Base-by-base conservation (phyloP, 1,284 basidiomycete genomes). In the Leccinum subrobustum region DNA sequence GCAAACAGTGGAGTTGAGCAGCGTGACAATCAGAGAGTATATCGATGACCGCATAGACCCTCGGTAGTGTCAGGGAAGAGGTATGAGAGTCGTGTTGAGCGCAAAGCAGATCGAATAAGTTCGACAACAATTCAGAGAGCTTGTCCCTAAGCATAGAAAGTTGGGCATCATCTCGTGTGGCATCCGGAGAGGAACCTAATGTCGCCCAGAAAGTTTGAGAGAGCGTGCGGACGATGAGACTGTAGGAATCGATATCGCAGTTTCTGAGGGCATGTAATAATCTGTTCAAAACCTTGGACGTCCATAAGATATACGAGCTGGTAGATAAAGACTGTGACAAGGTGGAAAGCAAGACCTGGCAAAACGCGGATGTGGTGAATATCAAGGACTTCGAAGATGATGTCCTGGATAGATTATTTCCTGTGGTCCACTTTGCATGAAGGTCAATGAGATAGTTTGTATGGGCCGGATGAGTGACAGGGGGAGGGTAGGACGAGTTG, bases 381-480 rank as follows among this genome's bases (percentile, higher is more conserved):
- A 63, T 42, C 5, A 29, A 51, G 8, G 56, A 29, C 3, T 33
- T 31, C 18, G 53, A 47, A 52, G 61, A 29, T 33, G 61, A 29
- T 33, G 54, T 14, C 5, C 33, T 35, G 11, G 62, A 50, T 3
- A 42, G 16, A 18, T 55, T 60, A 37, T 62, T 64, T 52, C 56
- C 58, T 9, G 57, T 48, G 42, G 60, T 68, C 72, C 78, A 79
- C 54, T 67, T 70, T 18, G 67, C 56, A 57, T 74, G 74, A 29
- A 83, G 70, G 18, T 74, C 67, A n/a, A 68, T 66, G 54, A 80
- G 73, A 65, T 76, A 79, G 56, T 73, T 71, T 12, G 76, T 71
- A 67, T 85, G 80, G 1, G 77, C 73, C 5, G 80, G 75, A 58
- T 83, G 77, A 37, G 73, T 76, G 59, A 75, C 75, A 39, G 69